A percentile compares a stretch with the other conserved stretches of the same genome.
These are phyloP conservation scores for Paramyrothecium roridum DNA, from an alignment of 2,329 filamentous ascomycete genomes.

Conservation along the genomic window DNA sequence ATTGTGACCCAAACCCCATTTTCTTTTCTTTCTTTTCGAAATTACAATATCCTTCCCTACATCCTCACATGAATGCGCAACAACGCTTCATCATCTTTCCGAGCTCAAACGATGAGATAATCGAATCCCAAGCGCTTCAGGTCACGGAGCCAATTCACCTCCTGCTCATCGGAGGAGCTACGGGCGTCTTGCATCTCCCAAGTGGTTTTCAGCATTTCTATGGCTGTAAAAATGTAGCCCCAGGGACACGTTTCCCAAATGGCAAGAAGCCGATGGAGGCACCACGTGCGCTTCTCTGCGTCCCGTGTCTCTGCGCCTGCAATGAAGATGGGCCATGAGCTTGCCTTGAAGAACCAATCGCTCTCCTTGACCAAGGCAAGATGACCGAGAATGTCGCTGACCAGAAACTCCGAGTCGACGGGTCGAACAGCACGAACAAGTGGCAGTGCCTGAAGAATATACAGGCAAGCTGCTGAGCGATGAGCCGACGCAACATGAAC, in stretches of 20 bases:
- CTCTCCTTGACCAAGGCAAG: constrained; percentile 43
- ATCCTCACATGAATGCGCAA: background rate
- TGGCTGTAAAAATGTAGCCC: constrained; percentile 48
- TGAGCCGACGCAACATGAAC: constrained; percentile 42
- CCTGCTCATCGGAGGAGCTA: constrained; percentile 9
- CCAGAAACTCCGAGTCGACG: constrained; percentile 41
- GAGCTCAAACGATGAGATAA: constrained; percentile 41
- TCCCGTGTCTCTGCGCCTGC: constrained; percentile 53
- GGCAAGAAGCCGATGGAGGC: constrained; percentile 42
- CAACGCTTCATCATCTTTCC: background rate
- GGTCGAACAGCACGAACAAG: constrained; percentile 29
- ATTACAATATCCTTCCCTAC: background rate
- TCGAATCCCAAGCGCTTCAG: constrained; percentile 41
- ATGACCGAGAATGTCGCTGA: constrained; percentile 47
- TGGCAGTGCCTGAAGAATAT: constrained; percentile 41
- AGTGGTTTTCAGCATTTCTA: constrained; percentile 44
- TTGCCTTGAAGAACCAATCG: constrained; percentile 55
- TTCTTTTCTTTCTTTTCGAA: too few species aligned
- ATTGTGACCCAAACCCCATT: too few species aligned
- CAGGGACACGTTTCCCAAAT: constrained; percentile 45
- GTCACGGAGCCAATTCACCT: constrained; percentile 38
- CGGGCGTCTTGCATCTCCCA: constrained; percentile 40
- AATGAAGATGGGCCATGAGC: constrained; percentile 58
- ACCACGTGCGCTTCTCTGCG: constrained; percentile 44
- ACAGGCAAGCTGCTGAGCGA: constrained; percentile 43